These are phyloP conservation scores for Penicillium tannophilum DNA, from an alignment of 495 filamentous ascomycete genomes.

Conservation along the genomic window DNA sequence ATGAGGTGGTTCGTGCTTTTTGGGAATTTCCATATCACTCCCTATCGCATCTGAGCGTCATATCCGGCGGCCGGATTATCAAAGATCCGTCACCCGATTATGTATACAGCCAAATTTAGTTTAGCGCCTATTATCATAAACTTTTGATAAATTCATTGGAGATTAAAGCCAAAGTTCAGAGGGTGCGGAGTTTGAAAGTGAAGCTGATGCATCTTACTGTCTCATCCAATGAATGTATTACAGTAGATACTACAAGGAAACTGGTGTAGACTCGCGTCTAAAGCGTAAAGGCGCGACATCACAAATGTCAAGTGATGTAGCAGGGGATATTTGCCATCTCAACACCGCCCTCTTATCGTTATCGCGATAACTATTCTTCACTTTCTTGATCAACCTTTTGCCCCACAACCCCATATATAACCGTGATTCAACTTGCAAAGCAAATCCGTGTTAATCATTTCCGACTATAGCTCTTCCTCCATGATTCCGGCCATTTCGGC, in stretches of 20 bases:
- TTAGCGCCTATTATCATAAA: too few species aligned
- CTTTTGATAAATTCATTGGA: too few species aligned
- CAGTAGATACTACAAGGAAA: too few species aligned
- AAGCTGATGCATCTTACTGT: too few species aligned
- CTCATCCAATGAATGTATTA: too few species aligned
- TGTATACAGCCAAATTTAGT: too few species aligned
- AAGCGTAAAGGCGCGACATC: too few species aligned
- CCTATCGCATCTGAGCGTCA: constrained; percentile 39
- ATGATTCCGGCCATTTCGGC: neutral
- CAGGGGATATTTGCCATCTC: too few species aligned
- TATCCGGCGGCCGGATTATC: constrained; percentile 23
- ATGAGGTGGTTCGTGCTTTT: constrained; percentile 7
- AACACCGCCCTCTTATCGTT: constrained; percentile 36
- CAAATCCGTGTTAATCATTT: neutral
- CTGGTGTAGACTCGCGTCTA: too few species aligned
- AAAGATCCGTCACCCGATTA: neutral
- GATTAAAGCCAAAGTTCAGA: too few species aligned
- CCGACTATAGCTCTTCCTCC: neutral
- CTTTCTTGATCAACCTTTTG: neutral
- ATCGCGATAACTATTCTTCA: neutral
- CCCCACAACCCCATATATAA: neutral
- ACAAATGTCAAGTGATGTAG: too few species aligned
- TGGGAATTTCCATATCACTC: constrained; percentile 20
- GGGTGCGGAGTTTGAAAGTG: too few species aligned
- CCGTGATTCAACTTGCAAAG: neutral